Conservation (phyloP, 2,329 filamentous ascomycete species). For the Ilyonectria robusta region DNA sequence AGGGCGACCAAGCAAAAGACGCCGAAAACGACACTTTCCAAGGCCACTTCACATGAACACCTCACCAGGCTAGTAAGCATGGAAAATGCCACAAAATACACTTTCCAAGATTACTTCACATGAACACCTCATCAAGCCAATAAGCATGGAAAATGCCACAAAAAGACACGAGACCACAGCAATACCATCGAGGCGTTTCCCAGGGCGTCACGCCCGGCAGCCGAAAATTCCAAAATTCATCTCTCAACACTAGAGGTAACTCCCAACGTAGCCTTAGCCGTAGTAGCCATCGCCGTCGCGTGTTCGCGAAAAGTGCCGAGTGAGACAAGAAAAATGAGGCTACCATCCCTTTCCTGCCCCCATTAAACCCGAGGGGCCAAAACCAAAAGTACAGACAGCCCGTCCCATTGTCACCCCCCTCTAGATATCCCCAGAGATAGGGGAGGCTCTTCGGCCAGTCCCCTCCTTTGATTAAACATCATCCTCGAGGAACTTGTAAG, state of each 20-base stretch:
- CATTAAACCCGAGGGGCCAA: slow-evolving; percentile 23
- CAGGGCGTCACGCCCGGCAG: slow-evolving; percentile 30
- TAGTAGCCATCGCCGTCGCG: slow-evolving; percentile 26
- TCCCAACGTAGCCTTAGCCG: slow-evolving; percentile 28
- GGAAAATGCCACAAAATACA: not conserved
- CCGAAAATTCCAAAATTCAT: slow-evolving; percentile 23
- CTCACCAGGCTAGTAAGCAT: not conserved
- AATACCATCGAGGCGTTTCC: slow-evolving; percentile 12
- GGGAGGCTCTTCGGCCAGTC: slow-evolving; percentile 1
- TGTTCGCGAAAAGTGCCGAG: slow-evolving; percentile 26
- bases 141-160: not conserved
- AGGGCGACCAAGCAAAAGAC: not conserved
- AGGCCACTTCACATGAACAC: slow-evolving; percentile 5
- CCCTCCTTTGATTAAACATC: slow-evolving; percentile 71
- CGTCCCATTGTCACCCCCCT: slow-evolving; percentile 14
- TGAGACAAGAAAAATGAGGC: slow-evolving; percentile 29
- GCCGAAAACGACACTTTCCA: not conserved
- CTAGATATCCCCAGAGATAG: slow-evolving; percentile 10
- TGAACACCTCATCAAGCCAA: not conserved
- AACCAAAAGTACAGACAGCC: slow-evolving; percentile 27
- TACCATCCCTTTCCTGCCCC: slow-evolving; percentile 30
- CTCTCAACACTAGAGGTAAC: slow-evolving; percentile 31
- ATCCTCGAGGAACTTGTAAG: slow-evolving; percentile 97
- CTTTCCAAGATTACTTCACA: slow-evolving; percentile 6
- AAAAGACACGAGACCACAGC: not conserved